Conservation (phyloP, 768 basidiomycete genomes). For the Mycena kentingensis region DNA sequence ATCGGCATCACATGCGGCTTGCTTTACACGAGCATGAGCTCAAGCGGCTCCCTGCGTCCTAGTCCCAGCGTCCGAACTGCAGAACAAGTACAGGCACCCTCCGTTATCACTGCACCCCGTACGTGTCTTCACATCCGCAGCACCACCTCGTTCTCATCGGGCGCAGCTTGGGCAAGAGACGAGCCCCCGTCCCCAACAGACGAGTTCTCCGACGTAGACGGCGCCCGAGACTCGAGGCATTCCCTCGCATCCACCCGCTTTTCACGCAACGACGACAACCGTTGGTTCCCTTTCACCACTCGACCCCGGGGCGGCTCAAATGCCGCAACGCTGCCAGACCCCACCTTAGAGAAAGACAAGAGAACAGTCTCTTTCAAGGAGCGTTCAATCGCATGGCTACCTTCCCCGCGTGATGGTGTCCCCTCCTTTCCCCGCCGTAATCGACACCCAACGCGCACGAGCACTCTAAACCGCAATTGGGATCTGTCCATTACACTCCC, state of each 20-base stretch:
- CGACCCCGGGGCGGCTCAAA: slow-evolving; percentile 47
- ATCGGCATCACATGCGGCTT: too few relatives aligned
- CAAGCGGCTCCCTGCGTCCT: slow-evolving; percentile 37
- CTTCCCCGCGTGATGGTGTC: slow-evolving; percentile 37
- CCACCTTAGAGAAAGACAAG: slow-evolving; percentile 31
- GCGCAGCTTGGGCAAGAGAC: slow-evolving; percentile 78
- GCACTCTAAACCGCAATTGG: slow-evolving; percentile 27
- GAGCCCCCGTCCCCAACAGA: slow-evolving; percentile 77
- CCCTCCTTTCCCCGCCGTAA: slow-evolving; percentile 35
- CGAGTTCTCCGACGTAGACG: slow-evolving; percentile 32
- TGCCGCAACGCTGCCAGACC: slow-evolving; percentile 17
- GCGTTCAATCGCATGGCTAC: slow-evolving; percentile 56
- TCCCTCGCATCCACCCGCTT: too few relatives aligned
- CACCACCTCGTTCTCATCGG: slow-evolving; percentile 7
- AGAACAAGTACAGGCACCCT: slow-evolving; percentile 41
- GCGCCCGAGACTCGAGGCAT: slow-evolving; percentile 43
- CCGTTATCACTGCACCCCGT: slow-evolving; percentile 74
- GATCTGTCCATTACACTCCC: slow-evolving; percentile 38
- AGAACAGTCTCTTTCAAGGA: slow-evolving; percentile 41
- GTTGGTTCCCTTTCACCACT: slow-evolving; percentile 73
- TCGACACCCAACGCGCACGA: slow-evolving; percentile 26
- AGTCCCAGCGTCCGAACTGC: slow-evolving; percentile 35
- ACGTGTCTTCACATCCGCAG: slow-evolving; percentile 29
- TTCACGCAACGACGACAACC: slow-evolving; percentile 48
- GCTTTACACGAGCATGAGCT: too few relatives aligned